Conservation (phyloP, 2,329 filamentous ascomycete species). For the Metarhizium guizhouense region DNA sequence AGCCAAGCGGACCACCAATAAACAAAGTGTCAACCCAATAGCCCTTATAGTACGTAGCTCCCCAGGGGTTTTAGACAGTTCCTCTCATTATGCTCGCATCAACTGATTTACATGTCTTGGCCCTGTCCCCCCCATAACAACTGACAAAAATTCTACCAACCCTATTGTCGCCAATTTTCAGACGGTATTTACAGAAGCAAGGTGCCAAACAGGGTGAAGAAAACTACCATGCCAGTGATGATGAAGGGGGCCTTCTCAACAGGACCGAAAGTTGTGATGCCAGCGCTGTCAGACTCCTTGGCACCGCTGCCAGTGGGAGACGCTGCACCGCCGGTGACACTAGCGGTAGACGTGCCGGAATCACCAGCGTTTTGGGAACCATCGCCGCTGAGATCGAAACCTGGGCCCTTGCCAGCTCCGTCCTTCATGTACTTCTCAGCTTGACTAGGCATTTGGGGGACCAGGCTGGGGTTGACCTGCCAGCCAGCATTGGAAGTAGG, state of each 20-base stretch:
- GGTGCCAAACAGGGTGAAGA: constrained; percentile 30
- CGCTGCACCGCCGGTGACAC: constrained; percentile 23
- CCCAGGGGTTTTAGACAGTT: not conserved
- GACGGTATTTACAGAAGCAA: constrained; percentile 26
- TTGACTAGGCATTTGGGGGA: constrained; percentile 42
- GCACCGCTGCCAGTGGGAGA: constrained; percentile 16
- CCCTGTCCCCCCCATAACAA: constrained; percentile 2
- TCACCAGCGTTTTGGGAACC: constrained; percentile 45
- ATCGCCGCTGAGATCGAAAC: constrained; percentile 38
- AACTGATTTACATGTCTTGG: not conserved
- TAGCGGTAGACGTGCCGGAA: constrained; percentile 37
- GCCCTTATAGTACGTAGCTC: not conserved
- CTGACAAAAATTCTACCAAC: constrained; percentile 3
- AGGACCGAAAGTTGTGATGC: constrained; percentile 17
- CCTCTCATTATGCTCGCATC: constrained; percentile 4
- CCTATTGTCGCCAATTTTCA: not conserved
- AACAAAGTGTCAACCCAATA: not conserved
- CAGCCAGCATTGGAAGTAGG: constrained; percentile 39
- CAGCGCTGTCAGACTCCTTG: constrained; percentile 20
- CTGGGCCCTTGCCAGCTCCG: constrained; percentile 45
- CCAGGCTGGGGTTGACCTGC: constrained; percentile 39
- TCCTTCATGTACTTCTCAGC: constrained; percentile 44
- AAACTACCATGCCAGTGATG: constrained; percentile 24
- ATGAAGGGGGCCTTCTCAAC: constrained; percentile 23
- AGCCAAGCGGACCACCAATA: not conserved